phyloP scores from a whole-genome alignment of 192 early-diverging fungal genomes.

The Backusella australiensis region DNA sequence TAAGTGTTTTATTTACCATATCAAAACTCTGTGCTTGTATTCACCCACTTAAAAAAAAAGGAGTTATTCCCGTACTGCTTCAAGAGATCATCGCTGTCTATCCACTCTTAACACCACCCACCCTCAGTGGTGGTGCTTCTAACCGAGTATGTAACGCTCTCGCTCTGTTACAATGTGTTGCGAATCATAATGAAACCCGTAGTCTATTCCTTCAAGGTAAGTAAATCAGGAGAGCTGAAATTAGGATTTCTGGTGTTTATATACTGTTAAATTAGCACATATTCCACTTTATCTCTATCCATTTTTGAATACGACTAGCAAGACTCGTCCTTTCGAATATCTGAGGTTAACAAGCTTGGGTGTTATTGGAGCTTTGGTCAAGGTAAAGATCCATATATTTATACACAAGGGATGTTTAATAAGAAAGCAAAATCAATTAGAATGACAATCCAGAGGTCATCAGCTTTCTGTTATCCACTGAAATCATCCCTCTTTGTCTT shows the following conservation, averaged over 20 bases:
- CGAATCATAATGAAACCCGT: slow-evolving; percentile 92
- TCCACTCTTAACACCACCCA: slow-evolving; percentile 83
- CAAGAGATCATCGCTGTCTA: slow-evolving; percentile 97
- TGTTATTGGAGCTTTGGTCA: slow-evolving; percentile 96
- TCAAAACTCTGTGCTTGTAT: background rate
- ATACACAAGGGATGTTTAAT: background rate
- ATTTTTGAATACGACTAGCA: slow-evolving; percentile 94
- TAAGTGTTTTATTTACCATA: slow-evolving; percentile 23
- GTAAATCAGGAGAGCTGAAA: background rate
- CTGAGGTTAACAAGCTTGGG: slow-evolving; percentile 90
- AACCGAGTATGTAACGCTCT: slow-evolving; percentile 98
- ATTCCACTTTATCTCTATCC: slow-evolving; percentile 98
- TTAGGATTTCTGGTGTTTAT: background rate
- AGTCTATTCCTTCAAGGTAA: slow-evolving; percentile 75
- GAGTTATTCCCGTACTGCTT: slow-evolving; percentile 92
- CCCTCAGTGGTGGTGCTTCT: slow-evolving; percentile 84
- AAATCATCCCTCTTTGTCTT: slow-evolving; percentile 96
- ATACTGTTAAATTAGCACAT: slow-evolving; percentile 57
- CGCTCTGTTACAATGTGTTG: slow-evolving; percentile 93
- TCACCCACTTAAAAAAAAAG: slow-evolving; percentile 30
- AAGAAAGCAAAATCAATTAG: slow-evolving; percentile 9
- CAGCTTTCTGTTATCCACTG: slow-evolving; percentile 92
- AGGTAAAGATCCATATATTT: slow-evolving; percentile 45
- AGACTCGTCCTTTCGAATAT: slow-evolving; percentile 95
- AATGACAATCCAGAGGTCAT: slow-evolving; percentile 97